Conservation (phyloP, 305 asterid species). For the Euphrasia arctica region DNA sequence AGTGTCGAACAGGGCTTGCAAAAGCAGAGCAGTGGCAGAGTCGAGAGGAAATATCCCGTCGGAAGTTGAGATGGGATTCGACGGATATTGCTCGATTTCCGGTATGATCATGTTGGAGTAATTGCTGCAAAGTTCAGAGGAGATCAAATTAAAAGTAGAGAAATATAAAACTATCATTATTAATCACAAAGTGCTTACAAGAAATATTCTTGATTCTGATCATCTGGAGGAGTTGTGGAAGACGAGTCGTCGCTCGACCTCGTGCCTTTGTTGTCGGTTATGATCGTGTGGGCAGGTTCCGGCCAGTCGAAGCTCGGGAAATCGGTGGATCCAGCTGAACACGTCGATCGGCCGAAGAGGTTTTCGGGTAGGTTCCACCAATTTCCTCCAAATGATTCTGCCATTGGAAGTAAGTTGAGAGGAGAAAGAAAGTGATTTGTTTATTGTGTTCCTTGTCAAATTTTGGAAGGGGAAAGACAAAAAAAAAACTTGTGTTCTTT, state of each 20-base stretch:
- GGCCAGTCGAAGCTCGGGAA: constrained; percentile 30
- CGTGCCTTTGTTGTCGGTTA: constrained; percentile 24
- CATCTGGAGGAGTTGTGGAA: not conserved
- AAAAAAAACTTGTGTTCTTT: not conserved
- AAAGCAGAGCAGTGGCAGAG: constrained; percentile 37
- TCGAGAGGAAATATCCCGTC: constrained; percentile 25
- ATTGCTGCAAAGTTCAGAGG: constrained; percentile 10
- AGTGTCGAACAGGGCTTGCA: constrained; percentile 41
- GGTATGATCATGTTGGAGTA: not conserved
- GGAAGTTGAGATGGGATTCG: constrained; percentile 19
- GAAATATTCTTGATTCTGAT: constrained; percentile 34
- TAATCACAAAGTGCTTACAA: constrained; percentile 24
- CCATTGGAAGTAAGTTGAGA: constrained; percentile 18
- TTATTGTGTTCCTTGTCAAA: not conserved
- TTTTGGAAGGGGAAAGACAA: not conserved
- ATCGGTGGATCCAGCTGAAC: constrained; percentile 36
- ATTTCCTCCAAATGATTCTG: constrained; percentile 38
- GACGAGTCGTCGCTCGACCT: constrained; percentile 28
- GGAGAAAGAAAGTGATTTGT: not conserved
- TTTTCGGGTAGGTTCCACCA: constrained; percentile 36
- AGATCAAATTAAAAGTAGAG: not conserved
- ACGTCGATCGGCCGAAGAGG: constrained; percentile 38
- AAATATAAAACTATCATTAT: not conserved
- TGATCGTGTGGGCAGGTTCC: constrained; percentile 18
- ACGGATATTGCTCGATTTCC: constrained; percentile 19